These are phyloP conservation scores for Aspergillus intermedius DNA, from an alignment of 2,329 filamentous ascomycete genomes.

Conservation along the genomic window DNA sequence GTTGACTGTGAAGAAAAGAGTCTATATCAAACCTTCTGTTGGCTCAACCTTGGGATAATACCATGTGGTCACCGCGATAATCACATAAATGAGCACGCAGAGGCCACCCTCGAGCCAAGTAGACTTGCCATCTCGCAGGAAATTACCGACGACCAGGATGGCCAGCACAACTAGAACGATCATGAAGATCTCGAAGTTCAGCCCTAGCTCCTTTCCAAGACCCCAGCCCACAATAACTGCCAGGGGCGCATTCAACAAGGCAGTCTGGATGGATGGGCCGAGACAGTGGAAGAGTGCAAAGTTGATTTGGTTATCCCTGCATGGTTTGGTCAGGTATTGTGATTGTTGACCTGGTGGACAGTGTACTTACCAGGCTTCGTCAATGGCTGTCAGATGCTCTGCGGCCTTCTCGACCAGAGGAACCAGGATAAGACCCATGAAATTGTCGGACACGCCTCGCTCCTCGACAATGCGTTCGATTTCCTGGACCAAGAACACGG, in stretches of 20 bases:
- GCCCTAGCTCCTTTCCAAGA: slow-evolving; percentile 60
- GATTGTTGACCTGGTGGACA: not conserved
- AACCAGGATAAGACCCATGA: slow-evolving; percentile 67
- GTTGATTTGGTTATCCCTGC: slow-evolving; percentile 57
- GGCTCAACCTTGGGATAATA: slow-evolving; percentile 52
- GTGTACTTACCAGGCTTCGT: slow-evolving; percentile 66
- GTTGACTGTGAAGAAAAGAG: not conserved
- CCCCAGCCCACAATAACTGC: slow-evolving; percentile 82
- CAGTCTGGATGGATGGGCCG: slow-evolving; percentile 81
- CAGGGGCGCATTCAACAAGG: slow-evolving; percentile 78
- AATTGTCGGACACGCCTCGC: slow-evolving; percentile 49
- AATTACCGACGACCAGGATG: slow-evolving; percentile 80
- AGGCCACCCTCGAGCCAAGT: slow-evolving; percentile 86
- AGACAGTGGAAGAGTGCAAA: slow-evolving; percentile 80
- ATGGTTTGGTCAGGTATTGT: not conserved
- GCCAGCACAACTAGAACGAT: slow-evolving; percentile 72
- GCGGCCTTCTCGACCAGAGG: slow-evolving; percentile 78
- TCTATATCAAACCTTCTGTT: not conserved
- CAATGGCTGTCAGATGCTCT: slow-evolving; percentile 75
- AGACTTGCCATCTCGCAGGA: slow-evolving; percentile 78
- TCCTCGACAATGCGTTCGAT: slow-evolving; percentile 57
- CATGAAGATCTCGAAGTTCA: slow-evolving; percentile 85
- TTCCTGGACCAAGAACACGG: slow-evolving; percentile 65
- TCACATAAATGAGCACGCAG: slow-evolving; percentile 60
- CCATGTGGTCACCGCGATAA: slow-evolving; percentile 56